Base-by-base conservation (phyloP, 495 filamentous ascomycete species). In the Hypoxylon fuscum region DNA sequence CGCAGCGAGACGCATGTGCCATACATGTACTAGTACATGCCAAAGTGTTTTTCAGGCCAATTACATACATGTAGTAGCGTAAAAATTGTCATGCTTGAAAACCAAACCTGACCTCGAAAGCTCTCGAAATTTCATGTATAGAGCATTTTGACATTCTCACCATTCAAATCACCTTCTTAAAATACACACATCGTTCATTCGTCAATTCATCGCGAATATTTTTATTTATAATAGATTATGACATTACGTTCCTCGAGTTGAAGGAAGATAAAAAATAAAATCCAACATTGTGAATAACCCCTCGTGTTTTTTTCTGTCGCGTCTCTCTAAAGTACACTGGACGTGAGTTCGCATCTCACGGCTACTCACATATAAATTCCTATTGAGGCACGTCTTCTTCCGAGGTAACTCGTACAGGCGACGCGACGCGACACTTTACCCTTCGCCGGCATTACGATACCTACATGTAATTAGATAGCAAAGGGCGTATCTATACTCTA, bases 1-100 rank as follows among this genome's bases (percentile, higher is more conserved):
- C n/a, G n/a, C n/a, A n/a, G n/a, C n/a, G n/a, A n/a, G n/a, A n/a
- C n/a, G n/a, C n/a, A n/a, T n/a, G n/a, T n/a, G n/a, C n/a, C n/a
- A n/a, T n/a, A n/a, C n/a, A n/a, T n/a, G n/a, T n/a, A n/a, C n/a
- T n/a, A n/a, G n/a, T n/a, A n/a, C n/a, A n/a, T n/a, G n/a, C n/a
- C n/a, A n/a, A n/a, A n/a, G n/a, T n/a, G n/a, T n/a, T n/a, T n/a
- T n/a, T n/a, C n/a, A n/a, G n/a, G n/a, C n/a, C n/a, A n/a, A n/a
- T n/a, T n/a, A n/a, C n/a, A n/a, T n/a, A n/a, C n/a, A n/a, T n/a
- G n/a, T n/a, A n/a, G n/a, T n/a, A n/a, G 53, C 43, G 53, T 22
- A 42, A 49, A 47, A 58, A 37, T 15, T 58, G 45, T 41, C 45
- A 50, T 58, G 44, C 55, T 58, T 49, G 44, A 31, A 31, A 5